Evolutionary conservation across 176 grass and related monocot genomes (phyloP).

Genomic region (Triticum turgidum): DNA sequence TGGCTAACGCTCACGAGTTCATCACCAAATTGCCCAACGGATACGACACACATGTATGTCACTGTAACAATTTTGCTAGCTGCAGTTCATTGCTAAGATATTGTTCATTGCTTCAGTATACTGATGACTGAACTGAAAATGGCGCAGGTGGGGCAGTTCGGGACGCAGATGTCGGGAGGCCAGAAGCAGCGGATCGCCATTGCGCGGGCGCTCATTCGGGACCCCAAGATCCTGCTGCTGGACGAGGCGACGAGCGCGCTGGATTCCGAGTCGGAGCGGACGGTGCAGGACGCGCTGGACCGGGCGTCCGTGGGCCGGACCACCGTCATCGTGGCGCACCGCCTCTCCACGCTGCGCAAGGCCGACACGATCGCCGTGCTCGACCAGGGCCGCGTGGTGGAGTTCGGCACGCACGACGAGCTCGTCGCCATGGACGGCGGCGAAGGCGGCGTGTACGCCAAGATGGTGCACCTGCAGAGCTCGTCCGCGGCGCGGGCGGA

Average conservation of each 20-base stretch:
- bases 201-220: constrained; percentile 54
- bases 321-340: constrained; percentile 46
- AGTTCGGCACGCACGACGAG: constrained; percentile 54
- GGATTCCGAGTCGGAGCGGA: constrained; percentile 39
- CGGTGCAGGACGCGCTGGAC: constrained; percentile 55
- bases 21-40: constrained; percentile 49
- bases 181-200: constrained; percentile 93
- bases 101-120: too few relatives aligned
- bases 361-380: constrained; percentile 46
- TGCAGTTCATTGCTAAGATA: too few relatives aligned
- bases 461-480: constrained; percentile 41
- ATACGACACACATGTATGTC: constrained; percentile 48
- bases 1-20: constrained; percentile 64
- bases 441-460: constrained; percentile 36
- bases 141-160: constrained; percentile 32
- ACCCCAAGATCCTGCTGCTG: constrained; percentile 42
- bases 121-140: too few relatives aligned
- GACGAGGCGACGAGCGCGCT: constrained; percentile 63
- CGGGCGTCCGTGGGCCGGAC: constrained; percentile 45
- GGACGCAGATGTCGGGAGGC: constrained; percentile 74
- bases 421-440: constrained; percentile 18
- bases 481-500: constrained; percentile 5
- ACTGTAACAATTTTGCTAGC: too few relatives aligned
- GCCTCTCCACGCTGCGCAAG: constrained; percentile 42
- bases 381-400: constrained; percentile 39